These are phyloP conservation scores for Lindgomyces ingoldianus DNA, from an alignment of 495 filamentous ascomycete species.

Conservation along the genomic window DNA sequence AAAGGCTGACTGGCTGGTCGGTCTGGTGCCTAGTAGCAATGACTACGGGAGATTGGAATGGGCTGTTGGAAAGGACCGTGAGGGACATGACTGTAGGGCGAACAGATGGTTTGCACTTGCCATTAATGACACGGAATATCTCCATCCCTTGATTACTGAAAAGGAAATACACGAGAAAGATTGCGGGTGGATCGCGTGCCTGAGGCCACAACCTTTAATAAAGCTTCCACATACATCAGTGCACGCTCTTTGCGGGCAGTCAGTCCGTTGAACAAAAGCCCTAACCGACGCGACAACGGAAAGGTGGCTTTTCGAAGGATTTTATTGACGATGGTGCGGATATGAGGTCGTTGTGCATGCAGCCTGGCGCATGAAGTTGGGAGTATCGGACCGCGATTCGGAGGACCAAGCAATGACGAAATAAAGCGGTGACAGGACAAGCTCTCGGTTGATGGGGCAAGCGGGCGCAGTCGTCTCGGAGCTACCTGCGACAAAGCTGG, in stretches of 20 bases:
- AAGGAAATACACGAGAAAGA: conserved; percentile 15
- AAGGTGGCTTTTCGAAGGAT: not conserved
- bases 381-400: not conserved
- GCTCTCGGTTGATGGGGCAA: not conserved
- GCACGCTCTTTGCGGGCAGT: conserved; percentile 22
- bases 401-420: conserved; percentile 11
- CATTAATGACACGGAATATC: not conserved
- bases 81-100: not conserved
- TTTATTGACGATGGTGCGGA: not conserved
- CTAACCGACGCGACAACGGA: conserved; percentile 10
- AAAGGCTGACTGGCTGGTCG: conserved; percentile 19
- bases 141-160: not conserved
- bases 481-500: conserved; percentile 19
- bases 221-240: conserved; percentile 32
- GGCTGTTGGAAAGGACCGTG: not conserved
- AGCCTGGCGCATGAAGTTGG: conserved; percentile 4
- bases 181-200: conserved; percentile 17
- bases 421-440: not conserved
- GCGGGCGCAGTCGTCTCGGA: conserved; percentile 24
- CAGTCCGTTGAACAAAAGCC: not conserved
- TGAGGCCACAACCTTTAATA: conserved; percentile 2
- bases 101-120: not conserved
- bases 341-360: not conserved
- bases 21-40: conserved; percentile 19
- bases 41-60: not conserved